Conservation (phyloP, 441 rosid species). For the Syzygium syzygioides region DNA sequence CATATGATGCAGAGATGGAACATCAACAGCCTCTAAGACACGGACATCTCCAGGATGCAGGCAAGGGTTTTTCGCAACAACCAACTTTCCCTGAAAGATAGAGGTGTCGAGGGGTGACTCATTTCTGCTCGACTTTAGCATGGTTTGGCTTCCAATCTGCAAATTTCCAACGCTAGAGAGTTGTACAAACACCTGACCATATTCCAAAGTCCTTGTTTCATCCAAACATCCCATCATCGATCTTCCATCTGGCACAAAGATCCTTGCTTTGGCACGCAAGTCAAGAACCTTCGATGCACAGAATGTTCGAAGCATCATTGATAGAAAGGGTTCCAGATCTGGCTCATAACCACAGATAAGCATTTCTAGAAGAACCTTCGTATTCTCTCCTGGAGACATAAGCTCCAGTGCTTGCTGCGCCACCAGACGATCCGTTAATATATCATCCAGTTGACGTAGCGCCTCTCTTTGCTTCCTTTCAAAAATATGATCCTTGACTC, state of each 20-base stretch:
- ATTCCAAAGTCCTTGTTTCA: conserved; percentile 56
- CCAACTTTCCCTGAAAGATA: conserved; percentile 32
- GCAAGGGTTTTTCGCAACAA: conserved; percentile 78
- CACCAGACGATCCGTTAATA: conserved; percentile 35
- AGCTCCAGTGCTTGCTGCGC: conserved; percentile 57
- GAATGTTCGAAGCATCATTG: conserved; percentile 78
- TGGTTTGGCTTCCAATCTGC: neutral
- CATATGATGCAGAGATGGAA: conserved; percentile 58
- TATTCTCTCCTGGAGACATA: conserved; percentile 57
- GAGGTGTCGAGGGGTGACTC: neutral
- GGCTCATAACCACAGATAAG: conserved; percentile 64
- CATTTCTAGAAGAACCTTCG: conserved; percentile 48
- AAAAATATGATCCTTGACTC: conserved; percentile 44
- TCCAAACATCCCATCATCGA: conserved; percentile 87
- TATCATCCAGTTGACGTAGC: conserved; percentile 46
- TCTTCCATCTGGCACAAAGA: conserved; percentile 50
- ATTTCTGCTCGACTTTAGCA: neutral
- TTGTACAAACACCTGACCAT: conserved; percentile 80
- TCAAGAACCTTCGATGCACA: conserved; percentile 66
- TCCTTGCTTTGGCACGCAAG: conserved; percentile 51
- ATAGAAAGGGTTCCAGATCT: conserved; percentile 63
- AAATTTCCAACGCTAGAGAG: conserved; percentile 17
- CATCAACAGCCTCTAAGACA: conserved; percentile 59
- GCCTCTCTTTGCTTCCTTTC: conserved; percentile 55
- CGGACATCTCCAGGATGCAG: conserved; percentile 89